Conservation (phyloP, 2,329 filamentous ascomycete species). For the Apiospora saccharicola region DNA sequence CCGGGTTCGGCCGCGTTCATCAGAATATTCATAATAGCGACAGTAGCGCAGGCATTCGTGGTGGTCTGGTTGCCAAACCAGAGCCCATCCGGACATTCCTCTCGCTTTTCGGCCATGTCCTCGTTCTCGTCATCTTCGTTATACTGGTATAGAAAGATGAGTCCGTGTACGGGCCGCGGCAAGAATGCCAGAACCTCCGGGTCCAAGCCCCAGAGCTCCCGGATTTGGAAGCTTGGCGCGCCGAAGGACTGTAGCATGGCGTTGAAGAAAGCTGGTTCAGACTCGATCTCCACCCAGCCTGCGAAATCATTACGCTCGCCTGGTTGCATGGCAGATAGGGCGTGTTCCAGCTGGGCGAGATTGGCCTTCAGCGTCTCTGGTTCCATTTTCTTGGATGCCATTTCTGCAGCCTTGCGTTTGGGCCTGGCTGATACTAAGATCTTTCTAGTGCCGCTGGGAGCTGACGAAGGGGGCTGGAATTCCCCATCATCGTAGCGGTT, state of each 20-base stretch:
- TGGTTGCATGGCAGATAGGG: constrained; percentile 55
- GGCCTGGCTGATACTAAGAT: constrained; percentile 39
- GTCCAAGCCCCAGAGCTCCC: constrained; percentile 80
- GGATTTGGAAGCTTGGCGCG: constrained; percentile 74
- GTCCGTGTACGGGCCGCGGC: constrained; percentile 78
- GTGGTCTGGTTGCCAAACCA: constrained; percentile 98
- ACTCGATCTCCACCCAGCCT: constrained; percentile 86
- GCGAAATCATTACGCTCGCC: constrained; percentile 69
- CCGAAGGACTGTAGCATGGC: constrained; percentile 82
- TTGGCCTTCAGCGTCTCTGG: constrained; percentile 45
- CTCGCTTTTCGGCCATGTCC: constrained; percentile 59
- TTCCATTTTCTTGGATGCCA: constrained; percentile 40
- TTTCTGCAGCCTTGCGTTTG: constrained; percentile 53
- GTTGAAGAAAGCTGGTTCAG: constrained; percentile 89
- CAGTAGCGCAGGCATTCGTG: constrained; percentile 87
- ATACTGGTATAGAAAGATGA: constrained; percentile 89
- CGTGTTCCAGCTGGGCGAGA: constrained; percentile 52
- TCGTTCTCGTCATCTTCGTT: constrained; percentile 59
- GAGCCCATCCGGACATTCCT: constrained; percentile 67
- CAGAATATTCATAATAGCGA: constrained; percentile 90
- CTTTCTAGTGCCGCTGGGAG: not conserved
- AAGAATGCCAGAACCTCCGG: constrained; percentile 68
- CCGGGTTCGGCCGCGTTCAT: constrained; percentile 78
- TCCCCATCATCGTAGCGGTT: constrained; percentile 25
- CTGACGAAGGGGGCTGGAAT: constrained; percentile 18